Percentiles rank a stretch among this genome's conserved stretches.
These are phyloP conservation scores for Auricularia heimuer DNA, from an alignment of 768 basidiomycete genomes.

Conservation along the genomic window DNA sequence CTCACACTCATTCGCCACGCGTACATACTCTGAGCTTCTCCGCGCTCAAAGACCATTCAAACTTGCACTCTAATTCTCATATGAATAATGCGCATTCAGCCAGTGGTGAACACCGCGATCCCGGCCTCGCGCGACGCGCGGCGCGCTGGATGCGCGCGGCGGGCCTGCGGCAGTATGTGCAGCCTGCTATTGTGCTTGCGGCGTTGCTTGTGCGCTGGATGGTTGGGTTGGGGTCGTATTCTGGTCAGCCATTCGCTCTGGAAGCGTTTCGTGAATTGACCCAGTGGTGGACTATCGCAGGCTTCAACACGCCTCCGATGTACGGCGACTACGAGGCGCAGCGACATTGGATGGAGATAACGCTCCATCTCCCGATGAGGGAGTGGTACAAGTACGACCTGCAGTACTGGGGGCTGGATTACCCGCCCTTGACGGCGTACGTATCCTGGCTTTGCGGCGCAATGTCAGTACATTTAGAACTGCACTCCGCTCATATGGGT, in stretches of 20 bases:
- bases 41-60: slow-evolving; percentile 8
- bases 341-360: slow-evolving; percentile 92
- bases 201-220: slow-evolving; percentile 55
- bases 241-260: slow-evolving; percentile 40
- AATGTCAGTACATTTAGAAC: slow-evolving; percentile 40
- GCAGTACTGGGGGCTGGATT: slow-evolving; percentile 91
- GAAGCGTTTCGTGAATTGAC: not conserved
- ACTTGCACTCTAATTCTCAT: slow-evolving; percentile 4
- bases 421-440: slow-evolving; percentile 89
- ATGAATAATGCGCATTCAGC: not conserved
- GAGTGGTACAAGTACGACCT: slow-evolving; percentile 87
- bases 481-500: slow-evolving; percentile 12
- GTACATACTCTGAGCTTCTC: slow-evolving; percentile 9
- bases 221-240: slow-evolving; percentile 70
- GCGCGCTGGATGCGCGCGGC: slow-evolving; percentile 73
- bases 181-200: slow-evolving; percentile 44
- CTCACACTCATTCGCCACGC: slow-evolving; percentile 18
- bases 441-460: slow-evolving; percentile 74
- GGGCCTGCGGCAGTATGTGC: slow-evolving; percentile 47
- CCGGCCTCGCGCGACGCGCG: slow-evolving; percentile 49
- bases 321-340: slow-evolving; percentile 92
- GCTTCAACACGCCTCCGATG: slow-evolving; percentile 65
- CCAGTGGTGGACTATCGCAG: slow-evolving; percentile 27
- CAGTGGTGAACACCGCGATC: slow-evolving; percentile 15
- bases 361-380: slow-evolving; percentile 58